phyloP scores from a whole-genome alignment of 208 protist species.

The Leishmania gerbilli region DNA sequence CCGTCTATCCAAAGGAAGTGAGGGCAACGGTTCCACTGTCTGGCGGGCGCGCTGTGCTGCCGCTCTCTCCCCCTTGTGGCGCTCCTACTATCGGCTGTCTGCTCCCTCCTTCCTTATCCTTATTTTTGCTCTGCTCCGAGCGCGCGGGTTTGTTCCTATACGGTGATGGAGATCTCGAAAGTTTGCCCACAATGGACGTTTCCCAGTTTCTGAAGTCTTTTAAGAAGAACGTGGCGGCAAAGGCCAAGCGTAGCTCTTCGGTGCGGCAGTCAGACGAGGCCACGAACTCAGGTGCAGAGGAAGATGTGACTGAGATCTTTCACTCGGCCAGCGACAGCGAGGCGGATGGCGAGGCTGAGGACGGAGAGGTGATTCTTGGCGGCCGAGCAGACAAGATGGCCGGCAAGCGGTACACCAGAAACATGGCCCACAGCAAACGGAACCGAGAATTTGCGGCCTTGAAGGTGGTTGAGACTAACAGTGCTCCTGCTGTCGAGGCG shows the following conservation, averaged over 20 bases:
- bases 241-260: neutral
- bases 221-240: slow-evolving; percentile 37
- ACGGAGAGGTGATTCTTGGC: slow-evolving; percentile 3
- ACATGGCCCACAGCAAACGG: neutral
- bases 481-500: neutral
- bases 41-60: neutral
- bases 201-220: slow-evolving; percentile 75
- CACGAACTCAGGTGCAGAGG: neutral
- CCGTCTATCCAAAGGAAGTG: neutral
- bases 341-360: neutral
- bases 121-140: neutral
- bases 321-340: slow-evolving; percentile 29
- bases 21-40: neutral
- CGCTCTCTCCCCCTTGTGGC: neutral
- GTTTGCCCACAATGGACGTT: slow-evolving; percentile 54
- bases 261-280: neutral
- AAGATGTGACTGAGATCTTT: slow-evolving; percentile 15
- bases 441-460: slow-evolving; percentile 36
- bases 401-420: slow-evolving; percentile 12
- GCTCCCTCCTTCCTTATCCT: neutral
- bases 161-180: neutral
- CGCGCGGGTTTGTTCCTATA: neutral
- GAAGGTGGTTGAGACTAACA: slow-evolving; percentile 31
- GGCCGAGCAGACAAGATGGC: slow-evolving; percentile 13
- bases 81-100: neutral